Evolutionary conservation across 768 basidiomycete species (phyloP), one percentile per base, ranked within the genome.

Genomic region (Panaeolus papilionaceus): DNA sequence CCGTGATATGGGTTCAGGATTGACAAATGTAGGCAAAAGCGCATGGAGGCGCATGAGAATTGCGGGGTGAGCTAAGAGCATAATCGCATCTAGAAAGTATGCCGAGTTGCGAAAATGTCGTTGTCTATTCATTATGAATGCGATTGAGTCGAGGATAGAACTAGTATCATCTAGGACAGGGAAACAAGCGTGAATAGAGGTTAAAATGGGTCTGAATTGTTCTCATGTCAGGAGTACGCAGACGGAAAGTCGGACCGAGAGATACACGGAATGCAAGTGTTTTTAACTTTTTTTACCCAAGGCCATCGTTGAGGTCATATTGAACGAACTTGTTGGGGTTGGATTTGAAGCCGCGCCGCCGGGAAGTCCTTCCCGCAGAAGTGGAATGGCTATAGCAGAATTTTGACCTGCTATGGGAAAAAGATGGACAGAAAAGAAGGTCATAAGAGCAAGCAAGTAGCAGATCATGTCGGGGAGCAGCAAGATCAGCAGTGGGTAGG

Each of bases 271-370:
- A 28, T 26, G 20, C 26, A 33, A 58, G 20, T 58, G 14, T 58
- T 58, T 58, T 58, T 58, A 33, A 16, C 28, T 58, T 49, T 47
- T 23, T 58, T 58, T 33, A 33, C 54, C 54, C 54, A 58, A 58
- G 54, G 28, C 54, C 8, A 33, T 3, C 12, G 28, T 58, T 58
- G 54, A 37, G 16, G 54, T 58, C 47, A 49, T 49, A 20, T 49
- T 26, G 12, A 58, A 58, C 47, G 23, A 26, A 20, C 47, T 58
- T 28, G 12, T 58, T 58, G 54, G 16, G 3, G 28, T 58, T 58
- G 10, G 28, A 4, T 12, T 33, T 58, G 28, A 58, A 14, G 54
- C 54, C 54, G 54, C 54, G 33, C 54, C 54, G 54, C 54, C 54
- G 54, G 54, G 54, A 58, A 58, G 14, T 10, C 54, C 12, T 33